Percentiles rank a stretch among this genome's conserved stretches.
Evolutionary conservation across 768 basidiomycete genomes (phyloP).

Genomic region (Tulasnella sp.): DNA sequence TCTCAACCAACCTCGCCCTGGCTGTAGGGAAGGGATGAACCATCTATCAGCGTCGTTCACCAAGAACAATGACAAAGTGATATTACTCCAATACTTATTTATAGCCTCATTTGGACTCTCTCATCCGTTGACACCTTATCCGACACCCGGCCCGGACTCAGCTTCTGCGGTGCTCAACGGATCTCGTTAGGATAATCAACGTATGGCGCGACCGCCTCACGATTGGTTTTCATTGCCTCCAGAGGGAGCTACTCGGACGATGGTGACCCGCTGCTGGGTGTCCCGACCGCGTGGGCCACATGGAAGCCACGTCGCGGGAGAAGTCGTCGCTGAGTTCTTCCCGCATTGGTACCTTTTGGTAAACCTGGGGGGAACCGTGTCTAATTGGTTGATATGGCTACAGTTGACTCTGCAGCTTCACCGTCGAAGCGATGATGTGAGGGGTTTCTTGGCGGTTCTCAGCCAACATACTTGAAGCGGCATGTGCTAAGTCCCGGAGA

Average conservation of each 20-base stretch:
- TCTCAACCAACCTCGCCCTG: background rate
- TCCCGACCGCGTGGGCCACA: background rate
- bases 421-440: background rate
- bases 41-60: background rate
- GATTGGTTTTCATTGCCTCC: background rate
- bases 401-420: background rate
- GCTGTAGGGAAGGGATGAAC: background rate
- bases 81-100: background rate
- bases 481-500: background rate
- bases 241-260: background rate
- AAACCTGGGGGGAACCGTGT: background rate
- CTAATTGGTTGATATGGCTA: slow-evolving; percentile 13
- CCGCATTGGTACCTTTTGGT: background rate
- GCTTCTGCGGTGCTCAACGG: background rate
- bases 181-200: background rate
- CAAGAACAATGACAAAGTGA: background rate
- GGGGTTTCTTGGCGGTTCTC: background rate
- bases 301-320: background rate
- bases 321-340: background rate
- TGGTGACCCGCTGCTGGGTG: background rate
- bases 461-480: background rate
- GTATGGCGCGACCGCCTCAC: background rate
- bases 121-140: background rate
- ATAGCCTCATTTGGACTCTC: background rate
- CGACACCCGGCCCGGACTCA: background rate